phyloP scores from a whole-genome alignment of 1,284 basidiomycete species.

The Puccinia horiana region DNA sequence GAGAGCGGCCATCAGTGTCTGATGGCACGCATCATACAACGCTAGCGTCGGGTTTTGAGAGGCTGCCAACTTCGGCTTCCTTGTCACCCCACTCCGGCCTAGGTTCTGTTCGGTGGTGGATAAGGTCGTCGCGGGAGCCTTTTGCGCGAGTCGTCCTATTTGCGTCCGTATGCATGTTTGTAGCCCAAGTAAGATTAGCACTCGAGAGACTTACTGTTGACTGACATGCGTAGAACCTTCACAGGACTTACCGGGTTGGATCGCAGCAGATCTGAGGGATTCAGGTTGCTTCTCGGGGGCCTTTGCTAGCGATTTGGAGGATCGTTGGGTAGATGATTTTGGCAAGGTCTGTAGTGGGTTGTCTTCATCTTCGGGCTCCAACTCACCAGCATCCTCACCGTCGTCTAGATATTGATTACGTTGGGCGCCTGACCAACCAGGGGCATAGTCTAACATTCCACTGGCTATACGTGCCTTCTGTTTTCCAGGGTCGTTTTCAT shows the following conservation, averaged over 20 bases:
- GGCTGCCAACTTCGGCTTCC: conserved; percentile 56
- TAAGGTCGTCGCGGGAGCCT: conserved; percentile 24
- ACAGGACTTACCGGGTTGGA: background rate
- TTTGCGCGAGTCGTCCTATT: conserved; percentile 11
- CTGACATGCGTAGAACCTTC: background rate
- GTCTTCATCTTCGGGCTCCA: conserved; percentile 49
- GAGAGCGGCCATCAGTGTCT: conserved; percentile 34
- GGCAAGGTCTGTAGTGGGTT: conserved; percentile 10
- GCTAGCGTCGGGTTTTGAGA: conserved; percentile 45
- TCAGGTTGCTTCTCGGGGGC: background rate
- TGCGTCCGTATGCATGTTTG: background rate
- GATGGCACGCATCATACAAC: conserved; percentile 45
- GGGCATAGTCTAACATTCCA: conserved; percentile 42
- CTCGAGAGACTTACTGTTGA: background rate
- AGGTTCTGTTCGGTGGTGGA: background rate
- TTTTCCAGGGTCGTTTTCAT: conserved; percentile 44
- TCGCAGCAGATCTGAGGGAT: background rate
- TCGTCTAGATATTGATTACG: conserved; percentile 27
- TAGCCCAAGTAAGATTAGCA: background rate
- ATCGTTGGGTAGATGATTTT: conserved; percentile 1
- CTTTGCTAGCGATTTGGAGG: background rate
- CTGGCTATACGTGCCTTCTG: conserved; percentile 48
- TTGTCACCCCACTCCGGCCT: conserved; percentile 3
- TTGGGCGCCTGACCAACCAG: background rate
- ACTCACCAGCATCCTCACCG: conserved; percentile 14